phyloP scores from a whole-genome alignment of 2,329 filamentous ascomycete species.

The Cladosporium colombiae region DNA sequence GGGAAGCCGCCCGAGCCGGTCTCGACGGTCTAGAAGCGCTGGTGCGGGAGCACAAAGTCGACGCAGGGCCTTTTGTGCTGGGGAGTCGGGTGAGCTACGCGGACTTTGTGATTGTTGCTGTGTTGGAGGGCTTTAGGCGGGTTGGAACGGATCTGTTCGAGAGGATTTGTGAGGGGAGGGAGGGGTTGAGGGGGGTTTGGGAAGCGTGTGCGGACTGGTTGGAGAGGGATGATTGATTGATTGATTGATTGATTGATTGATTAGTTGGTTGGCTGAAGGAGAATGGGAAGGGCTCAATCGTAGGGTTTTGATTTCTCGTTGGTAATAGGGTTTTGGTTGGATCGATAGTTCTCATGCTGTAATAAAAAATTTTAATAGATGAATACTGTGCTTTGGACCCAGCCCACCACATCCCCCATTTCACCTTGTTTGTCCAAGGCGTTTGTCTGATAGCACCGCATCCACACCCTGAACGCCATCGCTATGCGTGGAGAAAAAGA shows the following conservation, averaged over 20 bases:
- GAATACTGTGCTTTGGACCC: background rate
- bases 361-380: background rate
- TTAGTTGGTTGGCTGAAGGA: too few relatives aligned
- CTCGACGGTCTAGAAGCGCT: constrained; percentile 37
- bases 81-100: constrained; percentile 40
- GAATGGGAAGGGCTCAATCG: too few relatives aligned
- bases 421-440: background rate
- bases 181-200: constrained; percentile 34
- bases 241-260: too few relatives aligned
- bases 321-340: background rate
- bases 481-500: background rate
- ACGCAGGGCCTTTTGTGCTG: constrained; percentile 45
- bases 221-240: constrained; percentile 19
- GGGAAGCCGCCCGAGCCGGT: constrained; percentile 31
- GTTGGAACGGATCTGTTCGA: constrained; percentile 24
- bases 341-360: background rate
- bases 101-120: constrained; percentile 46
- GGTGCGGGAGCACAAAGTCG: constrained; percentile 26
- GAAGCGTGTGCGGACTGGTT: constrained; percentile 15
- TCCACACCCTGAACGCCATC: background rate
- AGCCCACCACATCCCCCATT: background rate
- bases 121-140: constrained; percentile 31
- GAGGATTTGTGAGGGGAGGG: constrained; percentile 36
- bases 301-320: too few relatives aligned
- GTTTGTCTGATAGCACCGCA: background rate